Evolutionary conservation across 495 filamentous ascomycete species (phyloP), one percentile per base, ranked within the genome.

Genomic region (Xylaria longipes): DNA sequence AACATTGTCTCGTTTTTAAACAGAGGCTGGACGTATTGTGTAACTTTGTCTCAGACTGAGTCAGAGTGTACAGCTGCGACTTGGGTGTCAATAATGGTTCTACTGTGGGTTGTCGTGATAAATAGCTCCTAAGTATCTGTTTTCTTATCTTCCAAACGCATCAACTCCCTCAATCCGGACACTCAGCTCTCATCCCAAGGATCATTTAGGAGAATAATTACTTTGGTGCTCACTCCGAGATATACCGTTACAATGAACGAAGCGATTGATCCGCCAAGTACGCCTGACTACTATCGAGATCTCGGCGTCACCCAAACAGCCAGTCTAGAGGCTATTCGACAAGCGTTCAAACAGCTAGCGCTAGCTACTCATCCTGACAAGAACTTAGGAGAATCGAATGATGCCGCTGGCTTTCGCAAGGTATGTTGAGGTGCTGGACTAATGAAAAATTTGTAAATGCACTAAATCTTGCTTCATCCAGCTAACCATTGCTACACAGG

Each of bases 331-430:
- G 11, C 5, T 4, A 64, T 64, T 29, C 61, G 61, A 41, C 11
- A 45, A 9, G 61, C 61, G 9, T 45, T 41, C 37, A 27, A 2
- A 14, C 29, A 11, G 22, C 29, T 45, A 15, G 61, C 61, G 8
- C 17, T 27, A 17, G 37, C 37, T 8, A 64, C 61, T 9, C 61
- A 64, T 9, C 61, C 61, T 3, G 61, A 64, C 39, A 64, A 64
- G 61, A 64, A 64, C 4, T 3, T 1, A 8, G 61, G 37, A 9
- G 8, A 20, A 0, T 20, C 25, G 1, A 15, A 41, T 29, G 25
- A 46, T 31, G 37, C 39, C 15, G 39, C 37, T 46, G 39, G 7
- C 7, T 64, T 64, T 45, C 61, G 61, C 22, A 41, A 43, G 39
- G 61, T 64, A 17, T 2, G 61, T 63, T n/a, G 15, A 27, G 7